Conservation (phyloP, 176 grass and related monocot genomes). For the Oryza brachyantha region DNA sequence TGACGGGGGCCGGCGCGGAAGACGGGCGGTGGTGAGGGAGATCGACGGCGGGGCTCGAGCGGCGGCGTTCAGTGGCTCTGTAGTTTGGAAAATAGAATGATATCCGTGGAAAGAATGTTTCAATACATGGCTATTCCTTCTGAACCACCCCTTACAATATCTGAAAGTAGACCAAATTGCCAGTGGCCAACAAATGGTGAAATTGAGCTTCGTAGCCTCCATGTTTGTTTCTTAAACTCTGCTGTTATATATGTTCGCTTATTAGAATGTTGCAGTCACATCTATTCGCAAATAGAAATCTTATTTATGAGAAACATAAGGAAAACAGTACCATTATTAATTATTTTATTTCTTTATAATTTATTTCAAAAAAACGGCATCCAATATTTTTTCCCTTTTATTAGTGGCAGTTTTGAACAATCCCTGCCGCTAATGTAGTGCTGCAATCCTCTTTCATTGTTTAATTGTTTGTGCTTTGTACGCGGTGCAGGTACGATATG, state of each 20-base stretch:
- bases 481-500: slow-evolving; percentile 54
- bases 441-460: background rate
- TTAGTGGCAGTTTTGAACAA: no score
- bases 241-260: no score
- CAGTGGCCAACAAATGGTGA: slow-evolving; percentile 46
- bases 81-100: slow-evolving; percentile 42
- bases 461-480: no score
- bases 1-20: no score
- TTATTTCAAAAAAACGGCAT: background rate
- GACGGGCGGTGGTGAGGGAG: no score
- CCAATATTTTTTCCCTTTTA: background rate
- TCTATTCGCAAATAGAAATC: no score
- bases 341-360: no score
- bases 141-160: slow-evolving; percentile 35
- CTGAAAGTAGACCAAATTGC: slow-evolving; percentile 9
- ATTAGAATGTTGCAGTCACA: no score
- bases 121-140: slow-evolving; percentile 44
- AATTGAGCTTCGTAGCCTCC: slow-evolving; percentile 40
- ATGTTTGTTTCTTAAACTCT: slow-evolving; percentile 24
- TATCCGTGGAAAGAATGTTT: slow-evolving; percentile 60
- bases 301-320: no score
- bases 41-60: no score
- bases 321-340: no score
- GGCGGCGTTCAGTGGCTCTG: no score
- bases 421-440: background rate